phyloP scores from a whole-genome alignment of 2,329 filamentous ascomycete species.

The Nigrospora osmanthi region DNA sequence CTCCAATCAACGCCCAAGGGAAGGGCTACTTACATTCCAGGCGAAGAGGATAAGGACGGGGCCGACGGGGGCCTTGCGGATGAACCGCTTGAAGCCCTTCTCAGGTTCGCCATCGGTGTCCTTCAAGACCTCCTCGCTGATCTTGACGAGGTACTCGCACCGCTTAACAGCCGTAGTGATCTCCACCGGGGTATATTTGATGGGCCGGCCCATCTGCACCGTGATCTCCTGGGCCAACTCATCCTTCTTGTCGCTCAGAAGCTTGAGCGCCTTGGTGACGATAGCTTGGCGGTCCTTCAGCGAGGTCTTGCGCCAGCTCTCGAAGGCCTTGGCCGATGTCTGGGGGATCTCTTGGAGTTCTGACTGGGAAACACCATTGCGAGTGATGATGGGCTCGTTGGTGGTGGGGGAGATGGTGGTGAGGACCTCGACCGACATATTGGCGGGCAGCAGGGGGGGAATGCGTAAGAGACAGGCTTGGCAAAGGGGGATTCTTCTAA shows the following conservation, averaged over 20 bases:
- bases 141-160: conserved; percentile 77
- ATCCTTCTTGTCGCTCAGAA: conserved; percentile 66
- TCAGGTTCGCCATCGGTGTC: conserved; percentile 79
- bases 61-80: conserved; percentile 81
- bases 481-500: no score
- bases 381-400: conserved; percentile 74
- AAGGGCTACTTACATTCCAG: conserved; percentile 69
- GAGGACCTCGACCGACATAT: conserved; percentile 57
- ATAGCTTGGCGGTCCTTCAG: conserved; percentile 72
- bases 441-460: conserved; percentile 8
- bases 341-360: conserved; percentile 68
- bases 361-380: conserved; percentile 62
- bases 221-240: conserved; percentile 79
- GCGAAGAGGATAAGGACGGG: conserved; percentile 86
- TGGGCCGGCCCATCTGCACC: conserved; percentile 91
- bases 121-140: conserved; percentile 69
- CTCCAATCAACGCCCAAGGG: background rate
- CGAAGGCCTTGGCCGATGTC: conserved; percentile 66
- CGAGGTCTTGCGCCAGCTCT: conserved; percentile 66
- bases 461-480: no score
- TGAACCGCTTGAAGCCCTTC: conserved; percentile 82
- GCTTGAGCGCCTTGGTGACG: conserved; percentile 68
- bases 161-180: conserved; percentile 78
- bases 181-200: conserved; percentile 78
- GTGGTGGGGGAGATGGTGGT: conserved; percentile 86